Base-by-base conservation (phyloP, 352 stramenopile genomes). In the Halophytophthora polymorphica region DNA sequence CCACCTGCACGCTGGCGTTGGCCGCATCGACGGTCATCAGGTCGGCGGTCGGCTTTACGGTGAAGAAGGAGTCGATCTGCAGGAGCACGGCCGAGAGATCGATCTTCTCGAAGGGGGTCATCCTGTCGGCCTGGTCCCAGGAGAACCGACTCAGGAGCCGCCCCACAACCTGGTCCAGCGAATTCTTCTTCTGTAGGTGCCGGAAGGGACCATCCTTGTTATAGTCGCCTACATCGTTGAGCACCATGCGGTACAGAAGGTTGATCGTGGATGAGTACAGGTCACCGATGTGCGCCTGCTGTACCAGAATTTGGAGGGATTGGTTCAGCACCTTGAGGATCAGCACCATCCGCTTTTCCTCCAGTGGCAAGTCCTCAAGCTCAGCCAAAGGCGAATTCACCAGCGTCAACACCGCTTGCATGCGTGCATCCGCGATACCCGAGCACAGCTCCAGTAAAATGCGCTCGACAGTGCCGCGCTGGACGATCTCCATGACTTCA, bases 31-130 rank as follows among this genome's bases (percentile, higher is more conserved):
- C 74, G 10, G 75, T 72, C 40, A 90, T 86, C 3, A 87, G 45
- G 35, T 93, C 73, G 7, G 53, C 79, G 36, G 73, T 55, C 8
- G 82, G 71, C 15, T 91, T 62, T 11, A 79, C 92, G 6, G 79
- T 81, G 40, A 94, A 92, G 56, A 93, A 91, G 31, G 70, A 86
- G 49, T 94, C 82, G 82, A 93, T 91, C 51, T 91, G 77, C 77
- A 91, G 91, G 28, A 94, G 63, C 19, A 93, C 73, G 35, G 77
- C 80, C 34, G 86, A 92, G 17, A 95, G 71, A 46, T 95, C 77
- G 44, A 93, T 83, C 11, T 69, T 69, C 58, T 90, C 78, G 28
- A 93, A 93, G 0, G 82, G 80, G 21, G 80, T 78, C 14, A 88
- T 15, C 6, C 66, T 67, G 19, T 69, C 74, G 3, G 81, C 69